Evolutionary conservation across 805 yeast species (phyloP), one percentile per base, ranked within the genome.

Genomic region (Scheffersomyces lignosus): DNA sequence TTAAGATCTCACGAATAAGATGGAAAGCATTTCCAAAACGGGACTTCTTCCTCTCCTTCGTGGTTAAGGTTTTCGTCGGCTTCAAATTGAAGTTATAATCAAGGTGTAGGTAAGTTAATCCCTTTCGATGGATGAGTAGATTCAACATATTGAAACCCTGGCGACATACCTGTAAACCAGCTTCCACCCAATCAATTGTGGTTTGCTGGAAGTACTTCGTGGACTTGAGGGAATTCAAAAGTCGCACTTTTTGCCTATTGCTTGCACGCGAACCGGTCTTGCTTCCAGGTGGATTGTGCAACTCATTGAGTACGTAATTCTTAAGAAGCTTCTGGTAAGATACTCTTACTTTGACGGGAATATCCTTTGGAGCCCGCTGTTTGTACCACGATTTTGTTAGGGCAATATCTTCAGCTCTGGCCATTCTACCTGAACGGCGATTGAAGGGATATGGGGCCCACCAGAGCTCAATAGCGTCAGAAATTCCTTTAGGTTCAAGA

Each of bases 21-120:
- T 93, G 99, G 66, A 93, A 93, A 0, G 98, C 95, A 60, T 89
- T 83, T 49, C 99, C 99, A 62, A 93, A 93, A 44, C 99, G 74
- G 1, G 98, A 90, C 51, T 89, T 81, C 62, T 93, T 93, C 49
- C 99, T 76, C 58, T 93, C 99, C 56, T 93, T 93, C 0, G 99
- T 93, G 0, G 97, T 89, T 42, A 93, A 69, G 0, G 99, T 91
- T 61, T 91, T 91, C 1, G 96, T 91, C 3, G 99, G 99, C 60
- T 93, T 93, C 52, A 93, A 66, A 58, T 93, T 93, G 68, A 93
- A 93, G 58, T 93, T 93, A 62, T 89, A 93, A 61, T 93, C 99
- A 45, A 93, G 68, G 66, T 93, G 99, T 42, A 93, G 66, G 56
- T 89, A 93, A 0, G 96, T 89, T 25, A 93, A 66, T 0, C 98